A percentile compares a stretch with the other conserved stretches of the same genome.
phyloP scores from a whole-genome alignment of 2,329 filamentous ascomycete genomes.

The Aureobasidium melanogenum region DNA sequence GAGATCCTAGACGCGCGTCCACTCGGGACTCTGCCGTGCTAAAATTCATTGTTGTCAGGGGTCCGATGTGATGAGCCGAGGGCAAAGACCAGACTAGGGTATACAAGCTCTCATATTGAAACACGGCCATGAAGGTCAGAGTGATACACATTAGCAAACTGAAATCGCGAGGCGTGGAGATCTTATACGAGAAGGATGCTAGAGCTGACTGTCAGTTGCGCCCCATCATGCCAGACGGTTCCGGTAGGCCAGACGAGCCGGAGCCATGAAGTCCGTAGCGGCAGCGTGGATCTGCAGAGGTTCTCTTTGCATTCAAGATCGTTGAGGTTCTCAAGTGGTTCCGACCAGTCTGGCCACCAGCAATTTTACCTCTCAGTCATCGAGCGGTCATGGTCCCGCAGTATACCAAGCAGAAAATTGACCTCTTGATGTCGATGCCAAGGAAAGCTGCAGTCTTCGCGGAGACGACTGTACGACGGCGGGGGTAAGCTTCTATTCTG shows the following conservation, averaged over 20 bases:
- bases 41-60: background rate
- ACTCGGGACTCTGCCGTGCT: background rate
- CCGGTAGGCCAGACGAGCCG: background rate
- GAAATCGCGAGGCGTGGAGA: background rate
- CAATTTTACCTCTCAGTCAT: too few relatives aligned
- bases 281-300: background rate
- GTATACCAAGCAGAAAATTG: background rate
- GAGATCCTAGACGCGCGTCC: background rate
- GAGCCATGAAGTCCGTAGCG: background rate
- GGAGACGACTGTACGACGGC: background rate
- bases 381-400: background rate
- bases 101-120: background rate
- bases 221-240: background rate
- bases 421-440: background rate
- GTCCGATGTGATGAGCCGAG: background rate
- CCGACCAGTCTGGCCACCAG: background rate
- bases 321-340: background rate
- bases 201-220: slow-evolving; percentile 3
- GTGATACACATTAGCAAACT: slow-evolving; percentile 3
- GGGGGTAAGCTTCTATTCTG: slow-evolving; percentile 1
- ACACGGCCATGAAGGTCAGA: background rate
- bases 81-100: background rate
- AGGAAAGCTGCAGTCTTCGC: background rate
- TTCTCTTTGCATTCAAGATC: background rate
- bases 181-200: background rate